Evolutionary conservation across 306 rosid genomes (phyloP).

Genomic region (Albizia julibrissin): DNA sequence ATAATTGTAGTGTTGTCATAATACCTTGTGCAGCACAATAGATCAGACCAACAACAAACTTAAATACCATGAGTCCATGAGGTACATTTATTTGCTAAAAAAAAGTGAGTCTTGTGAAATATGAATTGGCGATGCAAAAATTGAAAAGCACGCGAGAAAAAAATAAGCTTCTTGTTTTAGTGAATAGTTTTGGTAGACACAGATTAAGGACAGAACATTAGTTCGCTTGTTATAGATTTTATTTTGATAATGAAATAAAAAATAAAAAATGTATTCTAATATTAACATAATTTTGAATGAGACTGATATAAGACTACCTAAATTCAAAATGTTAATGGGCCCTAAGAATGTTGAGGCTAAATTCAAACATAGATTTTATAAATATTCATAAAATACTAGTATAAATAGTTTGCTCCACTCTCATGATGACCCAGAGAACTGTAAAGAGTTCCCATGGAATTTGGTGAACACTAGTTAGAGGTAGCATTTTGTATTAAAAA

Average conservation of each 20-base stretch:
- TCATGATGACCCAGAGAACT: not conserved
- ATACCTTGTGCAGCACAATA: not conserved
- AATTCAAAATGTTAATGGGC: no score
- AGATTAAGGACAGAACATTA: not conserved
- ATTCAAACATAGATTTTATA: no score
- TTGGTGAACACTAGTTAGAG: not conserved
- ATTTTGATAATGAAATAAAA: not conserved
- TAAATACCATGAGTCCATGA: not conserved
- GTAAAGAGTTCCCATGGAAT: not conserved
- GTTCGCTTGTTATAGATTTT: not conserved
- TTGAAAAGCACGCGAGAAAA: not conserved
- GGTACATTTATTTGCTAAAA: not conserved
- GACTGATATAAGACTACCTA: not conserved
- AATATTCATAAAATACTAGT: no score
- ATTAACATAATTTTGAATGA: no score
- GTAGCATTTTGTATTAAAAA: not conserved
- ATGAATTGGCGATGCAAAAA: not conserved
- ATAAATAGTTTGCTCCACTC: no score
- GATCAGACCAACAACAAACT: not conserved
- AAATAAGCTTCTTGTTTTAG: not conserved
- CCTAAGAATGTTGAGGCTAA: no score
- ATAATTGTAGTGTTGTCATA: constrained; percentile 33
- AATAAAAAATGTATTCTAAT: no score
- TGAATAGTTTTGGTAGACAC: not conserved
- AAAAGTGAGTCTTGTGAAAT: not conserved